Base-by-base conservation (phyloP, 768 basidiomycete genomes). In the Leccinum sublutescens region DNA sequence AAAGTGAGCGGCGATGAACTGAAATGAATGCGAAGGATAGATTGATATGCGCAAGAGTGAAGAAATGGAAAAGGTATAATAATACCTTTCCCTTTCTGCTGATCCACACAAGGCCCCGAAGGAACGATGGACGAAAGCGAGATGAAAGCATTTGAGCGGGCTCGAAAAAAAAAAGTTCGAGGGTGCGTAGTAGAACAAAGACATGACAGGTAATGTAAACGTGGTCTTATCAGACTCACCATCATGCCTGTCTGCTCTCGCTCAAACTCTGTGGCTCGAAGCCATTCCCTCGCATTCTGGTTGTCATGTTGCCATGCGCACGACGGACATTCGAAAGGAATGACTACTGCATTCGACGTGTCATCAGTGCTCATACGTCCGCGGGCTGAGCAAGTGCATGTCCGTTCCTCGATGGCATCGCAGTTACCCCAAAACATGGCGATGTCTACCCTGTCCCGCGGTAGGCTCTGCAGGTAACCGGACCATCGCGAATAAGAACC, bases 381-480 rank as follows among this genome's bases (percentile, higher is more conserved):
- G 57, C 56, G 64, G 61, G 56, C 15, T 23, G 64, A 38, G 31
- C 63, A 67, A 21, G 58, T 61, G 58, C 67, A 73, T 19, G 55
- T 17, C 38, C 11, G 60, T 23, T 60, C 48, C 21, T 61, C 52
- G 25, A 66, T 53, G 58, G 64, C 68, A 56, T 70, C 65, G 45
- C 66, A 61, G 55, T 62, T 59, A 56, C 68, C 75, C 89, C 89
- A 90, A 62, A 89, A 83, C 19, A 86, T 60, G 34, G 87, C 85
- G 33, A 89, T 76, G 57, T 85, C 82, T 21, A 86, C 81, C 5
- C 69, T 66, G 45, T 71, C 68, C 47, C 66, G 59, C n/a, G 88
- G 85, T 6, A 91, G 75, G 11, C 85, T 84, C 63, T 86, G 82
- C 5, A 91, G 67, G 72, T 91, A 91, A 49, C 80, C 82, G 63